These are phyloP conservation scores for Scheffersomyces coipomensis DNA, from an alignment of 805 yeast species.

Conservation along the genomic window DNA sequence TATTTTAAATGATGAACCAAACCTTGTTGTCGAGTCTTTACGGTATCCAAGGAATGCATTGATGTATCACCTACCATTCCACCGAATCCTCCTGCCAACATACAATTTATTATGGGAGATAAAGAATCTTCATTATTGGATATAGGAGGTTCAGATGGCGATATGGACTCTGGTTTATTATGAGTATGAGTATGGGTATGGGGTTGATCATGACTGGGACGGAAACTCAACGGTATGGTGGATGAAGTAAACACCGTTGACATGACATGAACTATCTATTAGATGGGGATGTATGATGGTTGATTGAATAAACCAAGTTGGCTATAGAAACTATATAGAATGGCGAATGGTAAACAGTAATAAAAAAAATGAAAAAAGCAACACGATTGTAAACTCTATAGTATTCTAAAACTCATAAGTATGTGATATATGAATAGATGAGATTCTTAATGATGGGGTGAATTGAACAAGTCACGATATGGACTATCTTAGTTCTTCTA, in stretches of 20 bases:
- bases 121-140: background rate
- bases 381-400: too few species aligned
- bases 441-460: too few species aligned
- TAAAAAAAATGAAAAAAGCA: too few species aligned
- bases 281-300: background rate
- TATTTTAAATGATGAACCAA: slow-evolving; percentile 69
- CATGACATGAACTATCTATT: slow-evolving; percentile 12
- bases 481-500: too few species aligned
- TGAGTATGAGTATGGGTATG: too few species aligned
- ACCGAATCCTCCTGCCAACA: slow-evolving; percentile 92
- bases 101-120: slow-evolving; percentile 55
- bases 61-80: slow-evolving; percentile 89
- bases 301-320: background rate
- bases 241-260: slow-evolving; percentile 27
- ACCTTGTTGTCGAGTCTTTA: slow-evolving; percentile 97
- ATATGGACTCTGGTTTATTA: slow-evolving; percentile 2
- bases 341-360: too few species aligned
- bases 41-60: slow-evolving; percentile 96
- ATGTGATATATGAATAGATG: background rate
- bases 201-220: slow-evolving; percentile 19
- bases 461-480: too few species aligned
- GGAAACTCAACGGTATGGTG: slow-evolving; percentile 34
- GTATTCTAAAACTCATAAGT: background rate
- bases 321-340: background rate
- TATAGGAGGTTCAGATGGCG: slow-evolving; percentile 5